phyloP scores from a whole-genome alignment of 139 green algal genomes.

The Tetradesmus lagerheimii region DNA sequence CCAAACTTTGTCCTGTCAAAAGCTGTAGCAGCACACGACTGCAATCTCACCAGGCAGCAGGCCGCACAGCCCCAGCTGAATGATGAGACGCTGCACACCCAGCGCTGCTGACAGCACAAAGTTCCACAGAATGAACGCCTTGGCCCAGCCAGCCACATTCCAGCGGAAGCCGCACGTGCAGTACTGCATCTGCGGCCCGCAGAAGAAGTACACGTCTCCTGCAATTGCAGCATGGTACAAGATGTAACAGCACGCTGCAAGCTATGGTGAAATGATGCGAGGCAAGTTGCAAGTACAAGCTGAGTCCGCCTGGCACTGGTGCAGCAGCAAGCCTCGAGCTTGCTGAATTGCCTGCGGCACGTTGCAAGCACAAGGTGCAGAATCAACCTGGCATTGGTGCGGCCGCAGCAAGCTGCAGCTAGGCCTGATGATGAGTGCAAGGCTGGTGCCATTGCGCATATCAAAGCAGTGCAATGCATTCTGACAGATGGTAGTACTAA shows the following conservation, averaged over 20 bases:
- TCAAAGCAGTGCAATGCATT: too few species aligned
- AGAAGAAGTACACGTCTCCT: slow-evolving; percentile 88
- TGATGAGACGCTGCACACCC: slow-evolving; percentile 71
- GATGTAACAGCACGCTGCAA: neutral
- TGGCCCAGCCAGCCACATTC: slow-evolving; percentile 77
- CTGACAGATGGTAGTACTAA: neutral
- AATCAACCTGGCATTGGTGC: too few species aligned
- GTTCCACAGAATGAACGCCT: slow-evolving; percentile 79
- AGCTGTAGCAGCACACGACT: neutral
- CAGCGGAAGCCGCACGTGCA: slow-evolving; percentile 83
- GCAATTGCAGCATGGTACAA: slow-evolving; percentile 20
- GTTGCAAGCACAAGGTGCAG: too few species aligned
- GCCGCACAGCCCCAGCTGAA: slow-evolving; percentile 72
- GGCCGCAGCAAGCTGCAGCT: too few species aligned
- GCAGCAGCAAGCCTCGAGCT: too few species aligned
- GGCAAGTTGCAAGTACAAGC: too few species aligned
- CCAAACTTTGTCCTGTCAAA: neutral
- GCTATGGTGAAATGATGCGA: neutral
- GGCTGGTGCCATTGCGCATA: too few species aligned
- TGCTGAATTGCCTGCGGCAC: too few species aligned
- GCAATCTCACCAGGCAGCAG: slow-evolving; percentile 75
- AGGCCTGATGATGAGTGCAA: neutral
- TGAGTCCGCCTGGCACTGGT: too few species aligned
- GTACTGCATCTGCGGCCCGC: slow-evolving; percentile 70
- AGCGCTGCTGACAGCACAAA: slow-evolving; percentile 75